Conservation (phyloP, 257 asterid species). For the Eustoma russellianum region DNA sequence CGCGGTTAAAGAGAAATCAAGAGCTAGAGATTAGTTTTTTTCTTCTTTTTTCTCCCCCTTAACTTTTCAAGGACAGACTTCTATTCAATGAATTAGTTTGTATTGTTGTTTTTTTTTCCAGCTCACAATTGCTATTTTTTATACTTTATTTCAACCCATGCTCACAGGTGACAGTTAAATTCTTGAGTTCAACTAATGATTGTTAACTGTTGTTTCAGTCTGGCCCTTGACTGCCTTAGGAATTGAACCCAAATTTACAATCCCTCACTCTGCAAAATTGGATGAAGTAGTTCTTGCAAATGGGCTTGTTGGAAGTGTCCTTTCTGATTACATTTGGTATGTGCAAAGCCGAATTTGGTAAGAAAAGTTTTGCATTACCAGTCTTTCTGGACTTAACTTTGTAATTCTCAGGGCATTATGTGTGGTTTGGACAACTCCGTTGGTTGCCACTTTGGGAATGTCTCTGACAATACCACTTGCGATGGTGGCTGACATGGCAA, state of each 20-base stretch:
- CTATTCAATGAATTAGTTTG: no score
- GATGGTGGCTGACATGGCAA: slow-evolving; percentile 93
- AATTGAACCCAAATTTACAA: slow-evolving; percentile 82
- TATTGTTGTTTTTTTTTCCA: no score
- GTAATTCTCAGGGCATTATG: slow-evolving; percentile 68
- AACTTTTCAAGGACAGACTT: no score
- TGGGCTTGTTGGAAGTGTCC: slow-evolving; percentile 86
- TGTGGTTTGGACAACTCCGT: slow-evolving; percentile 98
- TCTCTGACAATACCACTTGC: slow-evolving; percentile 99
- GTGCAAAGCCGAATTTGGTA: slow-evolving; percentile 8
- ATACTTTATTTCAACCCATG: no score
- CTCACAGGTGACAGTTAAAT: no score
- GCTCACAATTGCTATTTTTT: no score
- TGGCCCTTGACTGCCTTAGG: slow-evolving; percentile 99
- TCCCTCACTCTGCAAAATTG: slow-evolving; percentile 82
- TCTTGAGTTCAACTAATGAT: no score
- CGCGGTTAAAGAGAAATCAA: no score
- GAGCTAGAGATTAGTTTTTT: no score
- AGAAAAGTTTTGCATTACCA: background rate
- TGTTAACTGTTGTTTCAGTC: slow-evolving; percentile 41
- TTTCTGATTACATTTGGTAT: slow-evolving; percentile 94
- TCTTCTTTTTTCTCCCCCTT: no score
- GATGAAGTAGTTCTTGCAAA: slow-evolving; percentile 93
- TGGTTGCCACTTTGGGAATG: slow-evolving; percentile 97
- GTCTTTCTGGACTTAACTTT: background rate